Evolutionary conservation across 495 filamentous ascomycete genomes (phyloP).

Genomic region (Aspergillus sclerotiicarbonarius): DNA sequence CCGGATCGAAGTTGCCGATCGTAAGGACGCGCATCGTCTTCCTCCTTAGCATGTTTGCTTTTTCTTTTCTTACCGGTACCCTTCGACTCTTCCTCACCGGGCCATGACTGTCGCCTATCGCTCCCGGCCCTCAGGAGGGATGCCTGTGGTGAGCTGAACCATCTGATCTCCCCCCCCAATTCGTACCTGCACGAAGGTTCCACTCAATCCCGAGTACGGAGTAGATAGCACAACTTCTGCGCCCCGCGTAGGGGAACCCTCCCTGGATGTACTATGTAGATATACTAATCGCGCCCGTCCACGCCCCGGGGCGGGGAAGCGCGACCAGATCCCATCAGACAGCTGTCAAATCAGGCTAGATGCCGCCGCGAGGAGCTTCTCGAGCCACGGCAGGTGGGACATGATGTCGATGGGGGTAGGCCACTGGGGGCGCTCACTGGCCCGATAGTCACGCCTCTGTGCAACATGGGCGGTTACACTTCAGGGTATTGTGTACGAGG

Average conservation of each 20-base stretch:
- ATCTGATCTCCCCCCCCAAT: not conserved
- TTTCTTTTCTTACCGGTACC: no score
- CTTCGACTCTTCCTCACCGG: no score
- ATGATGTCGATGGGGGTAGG: not conserved
- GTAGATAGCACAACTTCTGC: not conserved
- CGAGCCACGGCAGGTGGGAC: not conserved
- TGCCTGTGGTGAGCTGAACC: not conserved
- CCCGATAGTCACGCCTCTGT: not conserved
- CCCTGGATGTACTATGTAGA: not conserved
- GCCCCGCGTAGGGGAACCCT: not conserved
- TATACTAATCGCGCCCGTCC: not conserved
- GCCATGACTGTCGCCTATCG: not conserved
- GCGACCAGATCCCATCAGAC: not conserved
- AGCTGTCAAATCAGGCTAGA: not conserved
- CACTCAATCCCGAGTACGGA: not conserved
- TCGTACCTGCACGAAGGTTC: not conserved
- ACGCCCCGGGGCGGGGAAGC: not conserved
- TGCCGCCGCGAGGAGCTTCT: not conserved
- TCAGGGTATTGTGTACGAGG: constrained; percentile 1
- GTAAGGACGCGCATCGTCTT: not conserved
- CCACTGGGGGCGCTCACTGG: not conserved
- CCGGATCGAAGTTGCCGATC: not conserved
- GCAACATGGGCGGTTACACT: constrained; percentile 1
- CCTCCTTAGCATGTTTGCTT: not conserved
- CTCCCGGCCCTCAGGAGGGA: not conserved